Base-by-base conservation (phyloP, 2,329 filamentous ascomycete species). In the Stachybotrys echinatus region DNA sequence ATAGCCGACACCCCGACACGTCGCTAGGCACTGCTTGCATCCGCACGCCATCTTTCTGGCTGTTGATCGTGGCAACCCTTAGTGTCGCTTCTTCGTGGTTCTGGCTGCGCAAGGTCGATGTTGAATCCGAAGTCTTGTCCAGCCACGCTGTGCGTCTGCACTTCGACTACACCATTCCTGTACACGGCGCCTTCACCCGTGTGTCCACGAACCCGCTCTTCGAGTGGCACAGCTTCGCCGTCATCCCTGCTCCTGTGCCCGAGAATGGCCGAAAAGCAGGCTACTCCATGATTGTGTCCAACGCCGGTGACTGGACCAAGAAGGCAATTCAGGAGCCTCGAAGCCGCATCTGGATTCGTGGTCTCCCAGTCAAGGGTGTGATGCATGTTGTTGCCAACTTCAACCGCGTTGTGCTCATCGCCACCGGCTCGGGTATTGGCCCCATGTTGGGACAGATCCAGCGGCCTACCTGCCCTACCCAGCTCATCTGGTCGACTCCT, bases 221-320 rank as follows among this genome's bases (percentile, higher is more conserved):
- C 12, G 87, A 92, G 66, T 89, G 85, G 76, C 88, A 91, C 66
- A 80, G 83, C 1, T 91, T 91, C 61, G 88, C 87, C 45, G 85
- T 84, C 1, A 87, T 91, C 52, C 83, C 86, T 1, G 77, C 82
- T 52, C 74, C 79, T 2, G 64, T 70, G 48, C 48, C 61, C 18
- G 23, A 52, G 46, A 43, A 56, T 54, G 48, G 53, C 48, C 12
- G 60, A 43, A 46, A 55, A 47, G 52, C 58, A 12, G 83, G 80
- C 6, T 89, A 85, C 66, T 88, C 84, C 0, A 74, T 87, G 22
- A 70, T 90, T 42, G 76, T 90, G 23, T 88, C 85, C 39, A 85
- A 84, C 56, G 86, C 85, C 2, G 87, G 87, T 12, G 86, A 90
- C 69, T 91, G 87, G 87, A 91, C 87, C 0, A 71, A 72, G 23